These are phyloP conservation scores for Ceratocystis destructans DNA, from an alignment of 2,329 filamentous ascomycete species.

Conservation along the genomic window DNA sequence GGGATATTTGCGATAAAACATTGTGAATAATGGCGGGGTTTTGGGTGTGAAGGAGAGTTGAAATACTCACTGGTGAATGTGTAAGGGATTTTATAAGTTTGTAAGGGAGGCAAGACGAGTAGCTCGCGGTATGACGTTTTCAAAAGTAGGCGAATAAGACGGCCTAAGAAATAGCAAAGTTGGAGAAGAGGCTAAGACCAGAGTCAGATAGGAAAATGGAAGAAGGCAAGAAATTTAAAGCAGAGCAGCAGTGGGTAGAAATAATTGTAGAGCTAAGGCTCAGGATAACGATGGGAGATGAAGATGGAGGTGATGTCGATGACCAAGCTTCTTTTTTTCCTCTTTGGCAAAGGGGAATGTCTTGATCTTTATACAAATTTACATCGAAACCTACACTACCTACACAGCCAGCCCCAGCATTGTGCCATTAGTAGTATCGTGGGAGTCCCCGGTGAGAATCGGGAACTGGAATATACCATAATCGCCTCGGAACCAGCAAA, in stretches of 20 bases:
- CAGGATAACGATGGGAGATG: neutral
- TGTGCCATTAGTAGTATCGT: slow-evolving; percentile 6
- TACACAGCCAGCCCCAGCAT: neutral
- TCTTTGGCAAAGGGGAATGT: slow-evolving; percentile 2
- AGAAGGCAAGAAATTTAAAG: neutral
- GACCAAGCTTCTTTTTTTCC: neutral
- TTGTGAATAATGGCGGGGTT: neutral
- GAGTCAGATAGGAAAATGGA: neutral
- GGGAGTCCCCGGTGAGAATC: slow-evolving; percentile 4
- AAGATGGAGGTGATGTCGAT: slow-evolving; percentile 8
- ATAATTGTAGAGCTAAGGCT: neutral
- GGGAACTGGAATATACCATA: slow-evolving; percentile 1
- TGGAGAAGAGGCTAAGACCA: neutral
- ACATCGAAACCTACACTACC: neutral
- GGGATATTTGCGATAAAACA: neutral
- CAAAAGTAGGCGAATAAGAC: neutral
- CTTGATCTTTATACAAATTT: slow-evolving; percentile 17
- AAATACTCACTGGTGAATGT: neutral
- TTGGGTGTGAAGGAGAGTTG: neutral
- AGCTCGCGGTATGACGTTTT: neutral
- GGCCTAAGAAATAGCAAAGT: slow-evolving; percentile 1
- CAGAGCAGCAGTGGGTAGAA: neutral
- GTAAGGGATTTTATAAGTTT: neutral
- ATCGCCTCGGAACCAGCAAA: slow-evolving; percentile 7
- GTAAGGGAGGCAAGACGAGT: neutral